phyloP scores from a whole-genome alignment of 495 filamentous ascomycete species.

The Ramalina intermedia region DNA sequence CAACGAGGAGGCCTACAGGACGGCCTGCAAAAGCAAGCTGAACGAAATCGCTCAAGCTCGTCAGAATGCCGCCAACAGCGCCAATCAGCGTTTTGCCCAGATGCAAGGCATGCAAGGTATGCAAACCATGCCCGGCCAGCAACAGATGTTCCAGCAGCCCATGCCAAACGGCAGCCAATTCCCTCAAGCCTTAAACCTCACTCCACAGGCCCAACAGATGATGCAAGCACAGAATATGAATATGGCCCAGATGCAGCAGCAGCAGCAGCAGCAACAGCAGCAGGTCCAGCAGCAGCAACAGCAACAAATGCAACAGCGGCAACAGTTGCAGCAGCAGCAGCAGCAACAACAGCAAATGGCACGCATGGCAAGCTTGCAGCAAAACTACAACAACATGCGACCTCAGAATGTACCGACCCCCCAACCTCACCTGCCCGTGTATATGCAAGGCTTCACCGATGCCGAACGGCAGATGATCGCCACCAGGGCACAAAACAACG shows the following conservation, averaged over 20 bases:
- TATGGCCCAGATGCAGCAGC: slow-evolving; percentile 1
- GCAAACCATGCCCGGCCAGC: slow-evolving; percentile 31
- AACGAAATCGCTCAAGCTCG: slow-evolving; percentile 23
- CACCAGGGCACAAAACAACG: slow-evolving; percentile 17
- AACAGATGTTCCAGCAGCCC: slow-evolving; percentile 27
- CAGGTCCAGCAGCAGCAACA: slow-evolving; percentile 1
- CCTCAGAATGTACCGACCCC: neutral
- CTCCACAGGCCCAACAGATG: slow-evolving; percentile 5
- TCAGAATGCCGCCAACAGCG: slow-evolving; percentile 22
- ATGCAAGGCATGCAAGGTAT: slow-evolving; percentile 32
- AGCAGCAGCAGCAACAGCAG: neutral
- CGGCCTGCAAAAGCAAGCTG: slow-evolving; percentile 18
- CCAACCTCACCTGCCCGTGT: neutral
- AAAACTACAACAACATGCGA: neutral
- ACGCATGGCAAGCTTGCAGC: slow-evolving; percentile 12
- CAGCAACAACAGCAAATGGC: slow-evolving; percentile 9
- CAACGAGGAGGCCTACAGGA: slow-evolving; percentile 15
- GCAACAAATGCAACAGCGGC: slow-evolving; percentile 21
- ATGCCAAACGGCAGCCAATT: slow-evolving; percentile 3
- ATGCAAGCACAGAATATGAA: slow-evolving; percentile 7
- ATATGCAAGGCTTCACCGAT: neutral
- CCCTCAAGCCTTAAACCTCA: neutral
- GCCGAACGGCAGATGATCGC: slow-evolving; percentile 34
- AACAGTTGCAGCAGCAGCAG: slow-evolving; percentile 14
- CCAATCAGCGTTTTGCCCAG: slow-evolving; percentile 30